Evolutionary conservation across 2,329 filamentous ascomycete species (phyloP), one percentile per base, ranked within the genome.

Genomic region (Tricladium varicosporioides): DNA sequence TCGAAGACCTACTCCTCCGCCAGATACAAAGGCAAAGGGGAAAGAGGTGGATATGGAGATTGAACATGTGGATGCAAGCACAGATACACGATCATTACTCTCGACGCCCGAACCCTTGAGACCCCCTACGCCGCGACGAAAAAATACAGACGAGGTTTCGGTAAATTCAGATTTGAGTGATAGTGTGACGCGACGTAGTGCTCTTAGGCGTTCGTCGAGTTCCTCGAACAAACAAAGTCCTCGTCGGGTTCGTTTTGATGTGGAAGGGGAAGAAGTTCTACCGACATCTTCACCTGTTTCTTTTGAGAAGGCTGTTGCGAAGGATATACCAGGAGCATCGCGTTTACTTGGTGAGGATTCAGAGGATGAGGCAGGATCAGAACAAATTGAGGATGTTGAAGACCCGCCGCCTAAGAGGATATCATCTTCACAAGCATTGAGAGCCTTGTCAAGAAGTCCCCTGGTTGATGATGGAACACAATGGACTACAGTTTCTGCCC

Each of bases 241-340:
- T n/a, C 78, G 83, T 31, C 77, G 82, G 58, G 84, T 87, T 56
- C 82, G 84, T 48, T 87, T 87, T 61, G 79, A 84, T 40, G 79
- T 86, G 47, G 78, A 78, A 67, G 83, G 83, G 53, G 74, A 78
- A 61, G 82, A 86, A 65, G 81, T 87, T 36, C 72, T 85, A 56
- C 82, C 84, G 16, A 85, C 83, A 47, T 73, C 78, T 22, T 84
- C 82, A 18, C 83, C 83, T 48, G 33, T 54, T 33, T 52, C 60
- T 10, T 54, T 53, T 5, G 53, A 62, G 8, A 45, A 55, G 3
- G 33, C 58, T n/a, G 43, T 59, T 5, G 33, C 47, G 5, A 47
- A 58, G 36, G 65, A 63, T 15, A 58, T 60, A 5, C 53, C 54
- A 43, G 18, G 44, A n/a, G 57, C 31, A 1, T 36, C 53, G 31